Conservation (phyloP, 2,329 filamentous ascomycete genomes). For the Paraphoma sp. region DNA sequence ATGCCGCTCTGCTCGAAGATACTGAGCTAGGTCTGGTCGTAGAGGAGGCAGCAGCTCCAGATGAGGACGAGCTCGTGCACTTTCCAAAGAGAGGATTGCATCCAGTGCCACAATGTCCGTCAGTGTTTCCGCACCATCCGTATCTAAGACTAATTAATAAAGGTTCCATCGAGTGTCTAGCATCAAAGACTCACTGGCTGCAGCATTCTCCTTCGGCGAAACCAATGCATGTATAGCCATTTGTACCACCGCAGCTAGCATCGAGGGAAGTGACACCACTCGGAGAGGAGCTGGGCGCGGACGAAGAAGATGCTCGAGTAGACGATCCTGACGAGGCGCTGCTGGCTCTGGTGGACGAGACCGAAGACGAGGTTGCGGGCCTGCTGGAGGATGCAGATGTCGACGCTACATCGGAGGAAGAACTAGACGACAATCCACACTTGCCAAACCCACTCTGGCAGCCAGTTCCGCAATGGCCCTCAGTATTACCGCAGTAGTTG, state of each 20-base stretch:
- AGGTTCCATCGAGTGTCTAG: too few relatives aligned
- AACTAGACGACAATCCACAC: conserved; percentile 10
- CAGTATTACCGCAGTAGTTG: conserved; percentile 46
- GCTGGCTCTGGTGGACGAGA: not conserved
- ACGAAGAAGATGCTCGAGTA: not conserved
- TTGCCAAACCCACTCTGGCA: conserved; percentile 38
- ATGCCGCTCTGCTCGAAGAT: not conserved
- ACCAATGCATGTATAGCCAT: conserved; percentile 10
- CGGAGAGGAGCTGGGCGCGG: not conserved
- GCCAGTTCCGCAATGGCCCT: conserved; percentile 31
- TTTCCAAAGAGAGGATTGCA: conserved; percentile 14
- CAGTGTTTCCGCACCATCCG: conserved; percentile 3
- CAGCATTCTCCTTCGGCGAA: conserved; percentile 9
- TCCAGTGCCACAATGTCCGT: conserved; percentile 1
- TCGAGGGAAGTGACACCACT: not conserved
- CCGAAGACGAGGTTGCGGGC: not conserved
- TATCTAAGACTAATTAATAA: not conserved
- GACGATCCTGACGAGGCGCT: not conserved
- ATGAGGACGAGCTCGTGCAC: conserved; percentile 2
- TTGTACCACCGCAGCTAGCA: not conserved
- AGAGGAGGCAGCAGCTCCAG: not conserved
- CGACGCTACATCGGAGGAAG: not conserved
- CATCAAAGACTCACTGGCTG: not conserved
- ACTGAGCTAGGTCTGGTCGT: not conserved
- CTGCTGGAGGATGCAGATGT: not conserved